These are phyloP conservation scores for Dioscorea alata DNA, from an alignment of 106 monocot genomes.

Conservation along the genomic window DNA sequence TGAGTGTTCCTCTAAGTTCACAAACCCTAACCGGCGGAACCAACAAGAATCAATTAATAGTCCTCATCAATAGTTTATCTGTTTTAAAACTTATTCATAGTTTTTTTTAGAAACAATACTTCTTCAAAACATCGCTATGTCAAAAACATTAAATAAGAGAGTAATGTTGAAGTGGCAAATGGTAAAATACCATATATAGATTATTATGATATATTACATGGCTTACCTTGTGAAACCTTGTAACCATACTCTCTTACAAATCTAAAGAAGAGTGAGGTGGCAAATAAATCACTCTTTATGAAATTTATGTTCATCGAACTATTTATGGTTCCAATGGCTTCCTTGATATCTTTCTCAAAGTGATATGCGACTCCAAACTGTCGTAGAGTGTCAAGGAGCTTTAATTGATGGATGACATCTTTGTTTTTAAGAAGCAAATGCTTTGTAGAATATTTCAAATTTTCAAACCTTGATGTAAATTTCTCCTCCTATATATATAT, in stretches of 20 bases:
- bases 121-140: too few species aligned
- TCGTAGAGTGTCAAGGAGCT: constrained; percentile 12
- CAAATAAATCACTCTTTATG: constrained; percentile 1
- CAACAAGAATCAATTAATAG: too few species aligned
- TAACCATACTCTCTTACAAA: constrained; percentile 13
- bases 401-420: not conserved
- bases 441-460: constrained; percentile 14
- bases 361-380: constrained; percentile 30
- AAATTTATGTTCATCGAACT: not conserved
- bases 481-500: not conserved
- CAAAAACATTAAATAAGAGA: too few species aligned
- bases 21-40: too few species aligned
- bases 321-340: not conserved
- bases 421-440: not conserved
- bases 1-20: too few species aligned
- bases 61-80: too few species aligned
- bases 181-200: too few species aligned
- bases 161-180: too few species aligned
- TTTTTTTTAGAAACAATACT: too few species aligned
- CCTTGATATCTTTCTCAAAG: constrained; percentile 20
- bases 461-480: not conserved
- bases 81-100: too few species aligned
- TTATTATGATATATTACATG: too few species aligned
- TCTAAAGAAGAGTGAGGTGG: constrained; percentile 14
- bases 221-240: constrained; percentile 7